Percentiles rank a stretch among this genome's conserved stretches.
Conservation (phyloP, 2,329 filamentous ascomycete genomes). For the Ascomycota sp. region DNA sequence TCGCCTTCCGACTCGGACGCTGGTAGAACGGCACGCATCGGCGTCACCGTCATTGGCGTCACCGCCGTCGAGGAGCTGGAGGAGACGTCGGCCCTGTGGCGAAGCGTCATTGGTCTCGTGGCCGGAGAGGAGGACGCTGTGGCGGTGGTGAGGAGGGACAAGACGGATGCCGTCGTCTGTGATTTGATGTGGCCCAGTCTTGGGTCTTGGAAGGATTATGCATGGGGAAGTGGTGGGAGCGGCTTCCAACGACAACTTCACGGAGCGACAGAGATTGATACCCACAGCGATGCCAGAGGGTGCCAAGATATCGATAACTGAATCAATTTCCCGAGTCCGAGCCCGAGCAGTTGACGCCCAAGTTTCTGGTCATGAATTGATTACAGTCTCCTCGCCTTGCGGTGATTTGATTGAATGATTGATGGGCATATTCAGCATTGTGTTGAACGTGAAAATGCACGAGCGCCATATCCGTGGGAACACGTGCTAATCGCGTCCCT, state of each 20-base stretch:
- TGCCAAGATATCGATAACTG: conserved; percentile 13
- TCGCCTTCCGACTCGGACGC: conserved; percentile 1
- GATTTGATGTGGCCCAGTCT: conserved; percentile 33
- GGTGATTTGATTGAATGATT: too few species aligned
- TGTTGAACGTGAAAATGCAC: too few species aligned
- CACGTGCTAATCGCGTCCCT: too few species aligned
- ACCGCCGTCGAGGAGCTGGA: conserved; percentile 41
- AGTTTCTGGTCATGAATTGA: too few species aligned
- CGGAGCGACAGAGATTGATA: conserved; percentile 9
- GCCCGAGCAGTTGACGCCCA: too few species aligned
- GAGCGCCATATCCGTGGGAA: too few species aligned
- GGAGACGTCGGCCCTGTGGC: conserved; percentile 38
- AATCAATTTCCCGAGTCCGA: too few species aligned
- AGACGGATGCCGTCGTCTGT: conserved; percentile 14
- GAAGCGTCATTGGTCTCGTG: conserved; percentile 23
- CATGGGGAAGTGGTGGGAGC: conserved; percentile 39
- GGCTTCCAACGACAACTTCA: conserved; percentile 15
- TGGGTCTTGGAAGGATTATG: conserved; percentile 40
- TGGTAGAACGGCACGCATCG: conserved; percentile 18
- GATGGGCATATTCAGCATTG: too few species aligned
- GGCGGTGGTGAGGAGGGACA: conserved; percentile 10
- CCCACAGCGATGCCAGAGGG: conserved; percentile 5
- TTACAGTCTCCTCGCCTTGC: too few species aligned
- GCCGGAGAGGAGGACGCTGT: conserved; percentile 13
- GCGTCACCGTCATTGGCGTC: conserved; percentile 44